Percentiles rank a stretch among this genome's conserved stretches.
Conservation (phyloP, 208 protist genomes). For the Sergeia podlipaevii region DNA sequence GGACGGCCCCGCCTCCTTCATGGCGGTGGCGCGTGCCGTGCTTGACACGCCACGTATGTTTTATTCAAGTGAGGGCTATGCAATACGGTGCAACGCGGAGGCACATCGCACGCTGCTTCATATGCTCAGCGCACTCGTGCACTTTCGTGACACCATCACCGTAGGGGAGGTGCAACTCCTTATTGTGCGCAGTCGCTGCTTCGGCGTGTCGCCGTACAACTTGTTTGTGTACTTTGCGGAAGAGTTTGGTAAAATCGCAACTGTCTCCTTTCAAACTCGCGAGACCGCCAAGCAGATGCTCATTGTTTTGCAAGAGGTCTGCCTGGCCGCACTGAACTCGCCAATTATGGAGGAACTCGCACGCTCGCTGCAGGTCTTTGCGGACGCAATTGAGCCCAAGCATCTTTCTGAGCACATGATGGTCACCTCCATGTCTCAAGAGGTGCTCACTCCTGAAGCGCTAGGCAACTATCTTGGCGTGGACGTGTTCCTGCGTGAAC, state of each 20-base stretch:
- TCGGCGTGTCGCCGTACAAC: neutral
- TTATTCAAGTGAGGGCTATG: neutral
- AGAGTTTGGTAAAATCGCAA: neutral
- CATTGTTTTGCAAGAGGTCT: constrained; percentile 6
- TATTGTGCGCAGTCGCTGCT: constrained; percentile 2
- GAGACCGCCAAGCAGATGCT: constrained; percentile 8
- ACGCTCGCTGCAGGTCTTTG: constrained; percentile 3
- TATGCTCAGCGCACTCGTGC: constrained; percentile 2
- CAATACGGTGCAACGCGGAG: constrained; percentile 2
- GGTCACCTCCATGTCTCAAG: neutral
- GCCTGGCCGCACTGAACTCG: neutral
- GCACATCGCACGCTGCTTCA: neutral
- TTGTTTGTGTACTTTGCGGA: constrained; percentile 7
- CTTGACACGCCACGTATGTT: neutral
- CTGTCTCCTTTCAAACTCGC: neutral
- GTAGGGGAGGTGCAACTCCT: neutral
- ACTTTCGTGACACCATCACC: neutral
- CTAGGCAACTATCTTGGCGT: constrained; percentile 5
- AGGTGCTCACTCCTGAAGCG: neutral
- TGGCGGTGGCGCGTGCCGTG: neutral
- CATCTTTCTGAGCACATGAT: neutral
- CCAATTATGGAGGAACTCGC: constrained; percentile 1
- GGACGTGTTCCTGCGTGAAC: neutral
- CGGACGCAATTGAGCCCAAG: neutral
- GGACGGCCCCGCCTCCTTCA: neutral